Evolutionary conservation across 352 stramenopile species (phyloP).

Genomic region (Stephanocyclus meneghinianus): DNA sequence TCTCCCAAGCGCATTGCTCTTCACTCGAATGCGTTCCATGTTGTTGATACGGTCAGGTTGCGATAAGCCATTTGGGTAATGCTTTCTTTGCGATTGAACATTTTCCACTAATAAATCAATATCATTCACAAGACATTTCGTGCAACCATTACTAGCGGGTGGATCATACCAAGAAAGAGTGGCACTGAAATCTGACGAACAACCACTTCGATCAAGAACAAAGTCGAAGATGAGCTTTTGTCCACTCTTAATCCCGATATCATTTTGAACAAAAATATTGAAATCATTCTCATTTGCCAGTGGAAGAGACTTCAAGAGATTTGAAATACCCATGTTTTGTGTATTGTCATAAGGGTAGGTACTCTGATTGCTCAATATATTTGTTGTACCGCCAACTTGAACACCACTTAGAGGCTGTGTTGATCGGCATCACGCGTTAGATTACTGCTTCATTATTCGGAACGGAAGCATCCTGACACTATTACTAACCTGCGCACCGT

Average conservation of each 20-base stretch:
- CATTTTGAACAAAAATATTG: constrained; percentile 29
- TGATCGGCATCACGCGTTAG: neutral
- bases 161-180: constrained; percentile 47
- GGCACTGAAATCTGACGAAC: constrained; percentile 27
- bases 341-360: constrained; percentile 26
- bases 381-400: constrained; percentile 13
- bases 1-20: neutral
- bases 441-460: neutral
- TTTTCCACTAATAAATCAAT: constrained; percentile 32
- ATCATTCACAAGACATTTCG: constrained; percentile 45
- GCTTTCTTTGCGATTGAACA: neutral
- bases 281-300: constrained; percentile 32
- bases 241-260: constrained; percentile 1
- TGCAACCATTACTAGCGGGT: constrained; percentile 17
- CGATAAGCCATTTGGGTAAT: constrained; percentile 17
- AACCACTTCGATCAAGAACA: constrained; percentile 4
- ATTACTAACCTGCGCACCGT: constrained; percentile 76
- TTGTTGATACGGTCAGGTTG: constrained; percentile 16
- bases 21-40: constrained; percentile 17
- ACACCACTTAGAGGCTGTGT: constrained; percentile 9
- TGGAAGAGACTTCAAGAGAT: constrained; percentile 28
- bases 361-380: neutral
- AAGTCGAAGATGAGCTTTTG: constrained; percentile 15
- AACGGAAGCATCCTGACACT: too few relatives aligned
- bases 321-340: constrained; percentile 41